Evolutionary conservation across 2,329 filamentous ascomycete genomes (phyloP).

Genomic region (Nothopassalora personata): DNA sequence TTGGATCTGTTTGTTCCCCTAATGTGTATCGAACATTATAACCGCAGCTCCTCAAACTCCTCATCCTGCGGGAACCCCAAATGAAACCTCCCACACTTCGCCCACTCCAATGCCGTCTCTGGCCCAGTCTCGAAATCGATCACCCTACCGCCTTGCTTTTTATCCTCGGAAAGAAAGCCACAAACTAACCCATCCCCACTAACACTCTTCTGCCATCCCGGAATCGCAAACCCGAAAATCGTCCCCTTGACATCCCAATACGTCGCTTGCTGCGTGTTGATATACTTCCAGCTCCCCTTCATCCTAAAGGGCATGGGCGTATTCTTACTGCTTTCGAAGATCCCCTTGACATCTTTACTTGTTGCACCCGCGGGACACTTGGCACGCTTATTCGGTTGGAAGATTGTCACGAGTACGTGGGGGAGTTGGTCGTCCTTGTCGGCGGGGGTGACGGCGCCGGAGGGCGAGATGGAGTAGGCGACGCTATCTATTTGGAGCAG

Average conservation of each 20-base stretch:
- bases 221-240: slow-evolving; percentile 38
- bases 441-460: slow-evolving; percentile 31
- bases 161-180: slow-evolving; percentile 33
- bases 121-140: slow-evolving; percentile 35
- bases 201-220: slow-evolving; percentile 38
- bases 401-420: slow-evolving; percentile 40
- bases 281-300: slow-evolving; percentile 33
- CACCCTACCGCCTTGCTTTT: slow-evolving; percentile 34
- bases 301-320: slow-evolving; percentile 39
- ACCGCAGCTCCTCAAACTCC: slow-evolving; percentile 35
- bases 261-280: slow-evolving; percentile 30
- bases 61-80: slow-evolving; percentile 40
- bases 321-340: slow-evolving; percentile 32
- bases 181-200: slow-evolving; percentile 38
- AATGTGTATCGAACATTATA: slow-evolving; percentile 6
- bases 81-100: slow-evolving; percentile 40
- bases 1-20: neutral
- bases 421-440: slow-evolving; percentile 33
- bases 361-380: slow-evolving; percentile 24
- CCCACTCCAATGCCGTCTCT: slow-evolving; percentile 34
- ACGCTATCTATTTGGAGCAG: slow-evolving; percentile 35
- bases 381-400: slow-evolving; percentile 33
- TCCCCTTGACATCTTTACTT: slow-evolving; percentile 23
- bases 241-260: slow-evolving; percentile 34
- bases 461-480: slow-evolving; percentile 31